Base-by-base conservation (phyloP, 768 basidiomycete species). In the Clavaria fumosa region DNA sequence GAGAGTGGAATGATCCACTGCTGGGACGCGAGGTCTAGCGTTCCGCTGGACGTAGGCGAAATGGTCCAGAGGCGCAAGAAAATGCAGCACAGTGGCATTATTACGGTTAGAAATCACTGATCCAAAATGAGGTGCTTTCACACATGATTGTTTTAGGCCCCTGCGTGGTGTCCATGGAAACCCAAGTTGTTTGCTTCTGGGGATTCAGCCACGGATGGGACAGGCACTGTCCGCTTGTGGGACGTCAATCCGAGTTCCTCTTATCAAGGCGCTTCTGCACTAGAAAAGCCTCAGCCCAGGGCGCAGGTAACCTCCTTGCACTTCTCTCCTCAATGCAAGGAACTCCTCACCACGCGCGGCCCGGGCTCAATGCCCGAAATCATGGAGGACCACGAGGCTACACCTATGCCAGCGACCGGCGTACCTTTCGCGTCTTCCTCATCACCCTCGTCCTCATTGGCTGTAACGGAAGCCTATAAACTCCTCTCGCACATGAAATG, bases 161-260 rank as follows among this genome's bases (percentile, higher is more conserved):
- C 90, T 37, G 78, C 84, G 1, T 93, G 89, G 77, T 86, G 79
- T 44, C 83, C 89, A 0, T 91, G 89, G 89, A 75, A 84, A 50
- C 66, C 75, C 0, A 75, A 75, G 12, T 60, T 86, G 3, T 69
- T 91, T 31, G 83, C 84, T 0, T 72, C 79, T 0, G 89, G 86
- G 0, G 86, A 78, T 31, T 42, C 44, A 21, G 23, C 41, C 5
- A 12, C 28, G 5, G 26, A 34, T 28, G 61, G 66, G 2, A 62
- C 66, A 9, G 69, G 70, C 18, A 62, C 63, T 1, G 56, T 74
- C 39, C 67, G 67, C 14, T 53, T 76, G 35, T 76, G 72, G 73
- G 68, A 66, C 45, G 46, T 70, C 50, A 53, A 64, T 46, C 34
- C 67, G 48, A 40, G 66, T 49, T 37, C 62, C 54, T 15, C 62